Base-by-base conservation (phyloP, 2,329 filamentous ascomycete species). In the Talaromyces sp. region DNA sequence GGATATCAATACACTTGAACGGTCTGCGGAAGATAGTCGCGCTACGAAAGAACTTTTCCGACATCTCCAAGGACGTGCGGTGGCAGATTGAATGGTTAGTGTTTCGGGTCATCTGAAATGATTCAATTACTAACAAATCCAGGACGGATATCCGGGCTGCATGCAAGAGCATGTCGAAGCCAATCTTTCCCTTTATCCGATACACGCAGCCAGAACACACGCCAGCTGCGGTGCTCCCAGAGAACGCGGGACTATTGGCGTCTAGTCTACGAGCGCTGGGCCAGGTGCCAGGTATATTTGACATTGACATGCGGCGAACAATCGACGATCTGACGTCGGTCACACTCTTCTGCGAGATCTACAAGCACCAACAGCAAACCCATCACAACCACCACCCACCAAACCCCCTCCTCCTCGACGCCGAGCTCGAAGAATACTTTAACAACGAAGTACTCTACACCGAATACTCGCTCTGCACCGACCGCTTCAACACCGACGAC, bases 101-200 rank as follows among this genome's bases (percentile, higher is more conserved):
- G 2, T 21, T 24, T 11, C 2, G 3, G 2, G 6, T 1, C 1
- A 14, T 38, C 14, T n/a, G 4, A n/a, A 38, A 38, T 14, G 4
- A 5, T 35, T 12, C 31, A 1, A 7, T 35, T 35, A 55, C 32
- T 41, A 10, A 55, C 14, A 17, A 17, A 32, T 6, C 12, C 48
- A 76, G 74, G 74, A 76, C 73, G 32, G 74, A 76, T 61, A 73
- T 76, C 32, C 72, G 74, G 53, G 72, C 75, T 21, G 73, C 73
- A 56, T 75, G 71, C 62, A 74, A 75, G 71, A 67, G 70, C 11
- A 66, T 74, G 56, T 67, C 71, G 5, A 74, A 70, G 62, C 74
- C 74, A 8, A 73, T 75, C 35, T 76, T 76, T 60, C 67, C 72
- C 29, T 75, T 75, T 48, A 64, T 75, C 60, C 72, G 73, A 59